Percentiles rank a stretch among this genome's conserved stretches.
Conservation (phyloP, 306 rosid species). For the Castanea mollissima region DNA sequence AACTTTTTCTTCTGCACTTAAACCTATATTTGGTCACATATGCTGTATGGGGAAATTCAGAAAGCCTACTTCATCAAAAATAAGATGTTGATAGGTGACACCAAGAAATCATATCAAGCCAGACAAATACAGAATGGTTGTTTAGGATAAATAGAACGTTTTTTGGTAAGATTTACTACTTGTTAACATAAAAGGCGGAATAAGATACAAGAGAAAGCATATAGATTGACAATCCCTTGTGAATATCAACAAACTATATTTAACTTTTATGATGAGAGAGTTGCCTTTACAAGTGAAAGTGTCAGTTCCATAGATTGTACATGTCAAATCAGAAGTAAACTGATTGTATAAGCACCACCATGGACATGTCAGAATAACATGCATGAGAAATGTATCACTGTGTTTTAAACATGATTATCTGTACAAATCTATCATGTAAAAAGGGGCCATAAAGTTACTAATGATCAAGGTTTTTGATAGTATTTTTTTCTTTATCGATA, state of each 20-base stretch:
- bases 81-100: neutral
- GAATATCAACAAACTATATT: constrained; percentile 4
- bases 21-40: constrained; percentile 24
- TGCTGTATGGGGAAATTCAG: constrained; percentile 1
- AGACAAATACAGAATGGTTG: neutral
- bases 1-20: constrained; percentile 78
- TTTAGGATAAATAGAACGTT: neutral
- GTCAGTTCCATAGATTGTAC: neutral
- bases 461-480: neutral
- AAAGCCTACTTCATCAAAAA: constrained; percentile 3
- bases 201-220: constrained; percentile 3
- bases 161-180: no score
- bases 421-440: neutral
- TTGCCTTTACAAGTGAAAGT: neutral
- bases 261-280: neutral
- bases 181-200: neutral
- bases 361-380: neutral
- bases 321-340: neutral
- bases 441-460: neutral
- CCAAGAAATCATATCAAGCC: constrained; percentile 18
- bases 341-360: neutral
- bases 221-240: neutral
- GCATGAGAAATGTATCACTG: neutral
- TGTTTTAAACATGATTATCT: neutral
- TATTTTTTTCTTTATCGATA: no score